Percentiles rank a stretch among this genome's conserved stretches.
phyloP scores from a whole-genome alignment of 75 land plant genomes.

The Isoetes taiwanensis region DNA sequence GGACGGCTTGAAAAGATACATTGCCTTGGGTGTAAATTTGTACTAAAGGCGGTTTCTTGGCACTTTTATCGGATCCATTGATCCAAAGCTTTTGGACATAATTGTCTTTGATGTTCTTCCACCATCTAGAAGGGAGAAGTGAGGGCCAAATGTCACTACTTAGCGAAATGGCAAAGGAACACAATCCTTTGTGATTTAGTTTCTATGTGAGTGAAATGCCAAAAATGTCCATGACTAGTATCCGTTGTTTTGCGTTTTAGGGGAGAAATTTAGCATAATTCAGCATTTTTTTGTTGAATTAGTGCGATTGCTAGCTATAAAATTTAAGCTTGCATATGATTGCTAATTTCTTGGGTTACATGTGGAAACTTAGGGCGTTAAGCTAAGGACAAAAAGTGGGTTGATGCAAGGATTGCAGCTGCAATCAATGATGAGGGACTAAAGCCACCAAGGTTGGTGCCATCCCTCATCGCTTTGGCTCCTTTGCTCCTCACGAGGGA shows the following conservation, averaged over 20 bases:
- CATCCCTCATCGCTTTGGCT: slow-evolving; percentile 93
- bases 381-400: slow-evolving; percentile 47
- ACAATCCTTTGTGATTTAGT: slow-evolving; percentile 74
- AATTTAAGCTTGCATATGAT: no score
- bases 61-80: slow-evolving; percentile 79
- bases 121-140: slow-evolving; percentile 54
- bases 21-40: no score
- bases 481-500: slow-evolving; percentile 98
- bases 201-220: slow-evolving; percentile 39
- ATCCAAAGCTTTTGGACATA: slow-evolving; percentile 70
- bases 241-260: no score
- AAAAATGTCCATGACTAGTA: no score
- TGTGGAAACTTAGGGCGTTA: slow-evolving; percentile 72
- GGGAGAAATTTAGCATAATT: no score
- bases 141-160: slow-evolving; percentile 76
- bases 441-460: slow-evolving; percentile 98
- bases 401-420: slow-evolving; percentile 64
- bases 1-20: no score
- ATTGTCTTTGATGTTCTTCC: slow-evolving; percentile 89
- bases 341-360: no score
- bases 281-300: no score
- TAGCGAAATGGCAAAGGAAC: slow-evolving; percentile 57
- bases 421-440: slow-evolving; percentile 95
- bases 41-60: slow-evolving; percentile 96
- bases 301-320: no score